A percentile compares a stretch with the other conserved stretches of the same genome.
Conservation (phyloP, 345 rosid species). For the Ailanthus altissimus region DNA sequence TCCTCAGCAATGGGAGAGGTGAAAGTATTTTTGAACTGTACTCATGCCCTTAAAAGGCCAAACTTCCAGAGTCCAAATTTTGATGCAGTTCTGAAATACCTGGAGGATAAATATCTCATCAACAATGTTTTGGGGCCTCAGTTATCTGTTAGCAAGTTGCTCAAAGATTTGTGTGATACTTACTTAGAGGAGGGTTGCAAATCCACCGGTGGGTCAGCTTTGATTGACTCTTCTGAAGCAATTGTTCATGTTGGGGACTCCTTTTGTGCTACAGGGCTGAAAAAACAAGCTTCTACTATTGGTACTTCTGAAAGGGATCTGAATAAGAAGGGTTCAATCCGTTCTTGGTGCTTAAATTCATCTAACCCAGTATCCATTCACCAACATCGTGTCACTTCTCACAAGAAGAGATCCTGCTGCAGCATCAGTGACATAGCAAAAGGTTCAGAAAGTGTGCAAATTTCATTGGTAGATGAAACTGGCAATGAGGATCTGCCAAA, state of each 20-base stretch:
- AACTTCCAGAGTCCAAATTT: constrained; percentile 23
- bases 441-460: constrained; percentile 61
- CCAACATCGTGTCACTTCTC: constrained; percentile 18
- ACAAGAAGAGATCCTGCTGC: constrained; percentile 28
- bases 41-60: not conserved
- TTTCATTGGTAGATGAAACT: constrained; percentile 57
- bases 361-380: constrained; percentile 14
- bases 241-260: constrained; percentile 12
- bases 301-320: constrained; percentile 15
- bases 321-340: constrained; percentile 25
- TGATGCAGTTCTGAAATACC: constrained; percentile 25
- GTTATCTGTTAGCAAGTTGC: constrained; percentile 28
- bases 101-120: constrained; percentile 28
- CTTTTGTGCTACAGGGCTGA: not conserved
- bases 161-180: constrained; percentile 33
- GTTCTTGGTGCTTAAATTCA: constrained; percentile 27
- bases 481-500: constrained; percentile 49
- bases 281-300: constrained; percentile 5
- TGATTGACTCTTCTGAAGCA: constrained; percentile 15
- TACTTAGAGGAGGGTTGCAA: constrained; percentile 22
- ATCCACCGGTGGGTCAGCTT: not conserved
- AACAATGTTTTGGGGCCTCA: constrained; percentile 15
- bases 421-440: constrained; percentile 46
- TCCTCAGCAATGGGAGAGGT: constrained; percentile 31
- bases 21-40: constrained; percentile 25